phyloP scores from a whole-genome alignment of 257 asterid genomes.

The Solanum chaucha region DNA sequence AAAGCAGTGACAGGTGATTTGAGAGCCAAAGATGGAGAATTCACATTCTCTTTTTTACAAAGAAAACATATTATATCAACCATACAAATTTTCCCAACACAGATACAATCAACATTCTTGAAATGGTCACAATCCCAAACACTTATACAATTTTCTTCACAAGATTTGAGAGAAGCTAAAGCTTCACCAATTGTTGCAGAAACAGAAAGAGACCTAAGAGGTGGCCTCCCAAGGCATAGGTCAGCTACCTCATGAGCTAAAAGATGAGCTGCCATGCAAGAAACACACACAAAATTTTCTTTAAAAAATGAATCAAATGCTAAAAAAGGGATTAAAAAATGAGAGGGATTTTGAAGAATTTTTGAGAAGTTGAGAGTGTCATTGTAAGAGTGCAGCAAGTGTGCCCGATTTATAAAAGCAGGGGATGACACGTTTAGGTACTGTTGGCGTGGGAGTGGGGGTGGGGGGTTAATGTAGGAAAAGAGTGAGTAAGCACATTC shows the following conservation, averaged over 20 bases:
- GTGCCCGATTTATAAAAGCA: not conserved
- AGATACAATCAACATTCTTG: conserved; percentile 24
- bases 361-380: not conserved
- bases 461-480: too few species aligned
- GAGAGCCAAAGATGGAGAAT: conserved; percentile 46
- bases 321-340: not conserved
- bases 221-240: conserved; percentile 88
- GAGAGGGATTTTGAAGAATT: not conserved
- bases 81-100: conserved; percentile 74
- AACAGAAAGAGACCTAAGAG: conserved; percentile 56
- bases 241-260: conserved; percentile 66
- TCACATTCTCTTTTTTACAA: conserved; percentile 39
- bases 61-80: conserved; percentile 68
- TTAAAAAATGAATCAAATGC: not conserved
- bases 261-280: conserved; percentile 63
- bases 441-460: too few species aligned
- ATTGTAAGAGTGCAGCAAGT: not conserved
- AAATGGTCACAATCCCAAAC: conserved; percentile 73
- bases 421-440: not conserved
- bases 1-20: conserved; percentile 52
- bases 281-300: not conserved
- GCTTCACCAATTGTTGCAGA: conserved; percentile 59
- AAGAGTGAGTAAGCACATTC: not conserved
- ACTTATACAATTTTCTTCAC: conserved; percentile 38
- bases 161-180: conserved; percentile 43